These are phyloP conservation scores for Alternaria postmessia DNA, from an alignment of 2,329 filamentous ascomycete species.

Conservation along the genomic window DNA sequence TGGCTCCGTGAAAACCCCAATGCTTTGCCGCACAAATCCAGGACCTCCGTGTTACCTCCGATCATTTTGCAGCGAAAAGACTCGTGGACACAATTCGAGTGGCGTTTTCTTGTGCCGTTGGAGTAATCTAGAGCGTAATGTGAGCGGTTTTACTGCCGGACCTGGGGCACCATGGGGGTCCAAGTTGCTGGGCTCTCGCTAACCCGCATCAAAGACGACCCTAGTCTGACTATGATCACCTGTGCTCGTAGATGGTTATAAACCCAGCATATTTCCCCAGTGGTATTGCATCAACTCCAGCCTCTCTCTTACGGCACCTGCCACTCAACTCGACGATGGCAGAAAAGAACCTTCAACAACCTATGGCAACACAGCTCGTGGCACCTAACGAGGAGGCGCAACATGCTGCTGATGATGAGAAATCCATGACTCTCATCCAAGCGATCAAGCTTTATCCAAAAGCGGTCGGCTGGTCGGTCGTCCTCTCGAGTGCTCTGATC, in stretches of 20 bases:
- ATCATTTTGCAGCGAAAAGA: neutral
- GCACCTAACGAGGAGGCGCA: constrained; percentile 39
- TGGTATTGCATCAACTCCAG: neutral
- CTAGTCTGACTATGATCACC: constrained; percentile 26
- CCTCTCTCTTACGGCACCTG: neutral
- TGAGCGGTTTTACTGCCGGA: constrained; percentile 1
- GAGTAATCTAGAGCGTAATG: constrained; percentile 9
- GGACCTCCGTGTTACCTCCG: neutral
- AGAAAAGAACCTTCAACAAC: constrained; percentile 27
- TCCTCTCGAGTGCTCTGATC: constrained; percentile 84
- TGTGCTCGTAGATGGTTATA: constrained; percentile 21
- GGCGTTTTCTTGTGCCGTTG: neutral
- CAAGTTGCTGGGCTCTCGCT: constrained; percentile 20
- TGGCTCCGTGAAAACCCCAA: constrained; percentile 7
- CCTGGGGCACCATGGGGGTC: constrained; percentile 21
- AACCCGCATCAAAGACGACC: constrained; percentile 19
- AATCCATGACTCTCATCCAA: constrained; percentile 67
- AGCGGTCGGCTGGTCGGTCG: constrained; percentile 80
- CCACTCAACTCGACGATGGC: constrained; percentile 25
- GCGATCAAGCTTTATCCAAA: constrained; percentile 84
- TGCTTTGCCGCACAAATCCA: neutral
- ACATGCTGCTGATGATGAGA: constrained; percentile 55
- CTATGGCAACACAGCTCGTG: constrained; percentile 20
- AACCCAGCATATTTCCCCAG: constrained; percentile 4
- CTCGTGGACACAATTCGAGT: neutral